Conservation (phyloP, 805 yeast species). For the Metschnikowia drakensbergensis region DNA sequence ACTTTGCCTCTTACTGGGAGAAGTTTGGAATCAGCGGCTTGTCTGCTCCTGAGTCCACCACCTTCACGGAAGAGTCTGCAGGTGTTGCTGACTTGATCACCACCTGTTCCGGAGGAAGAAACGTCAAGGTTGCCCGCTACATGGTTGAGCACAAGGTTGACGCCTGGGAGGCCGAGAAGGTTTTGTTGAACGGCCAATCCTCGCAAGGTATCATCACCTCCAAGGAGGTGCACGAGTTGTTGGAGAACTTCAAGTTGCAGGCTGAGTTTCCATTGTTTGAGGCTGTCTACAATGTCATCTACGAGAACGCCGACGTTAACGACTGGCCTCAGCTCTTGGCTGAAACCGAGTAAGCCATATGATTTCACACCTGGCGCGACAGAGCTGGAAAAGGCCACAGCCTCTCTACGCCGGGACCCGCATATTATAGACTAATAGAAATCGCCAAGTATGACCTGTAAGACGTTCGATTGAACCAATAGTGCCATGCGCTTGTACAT, state of each 20-base stretch:
- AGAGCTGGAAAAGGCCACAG: conserved; percentile 5
- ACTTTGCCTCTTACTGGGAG: conserved; percentile 31
- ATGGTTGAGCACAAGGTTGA: conserved; percentile 42
- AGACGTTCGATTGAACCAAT: too few species aligned
- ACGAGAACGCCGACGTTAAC: conserved; percentile 38
- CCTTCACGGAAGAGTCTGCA: conserved; percentile 44
- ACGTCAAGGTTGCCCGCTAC: conserved; percentile 44
- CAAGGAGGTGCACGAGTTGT: conserved; percentile 46
- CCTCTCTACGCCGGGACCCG: conserved; percentile 4
- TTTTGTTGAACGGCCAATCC: conserved; percentile 43
- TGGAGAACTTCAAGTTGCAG: conserved; percentile 30
- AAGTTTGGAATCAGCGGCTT: conserved; percentile 21
- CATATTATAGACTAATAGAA: conserved; percentile 7
- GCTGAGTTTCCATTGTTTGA: conserved; percentile 44
- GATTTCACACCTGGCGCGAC: conserved; percentile 1
- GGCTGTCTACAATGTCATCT: conserved; percentile 43
- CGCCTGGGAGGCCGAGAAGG: conserved; percentile 43
- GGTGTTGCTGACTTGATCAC: conserved; percentile 49
- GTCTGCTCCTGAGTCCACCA: conserved; percentile 36
- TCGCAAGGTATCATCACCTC: conserved; percentile 46
- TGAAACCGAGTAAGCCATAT: conserved; percentile 8
- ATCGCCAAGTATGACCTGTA: neutral
- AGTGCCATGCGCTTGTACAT: too few species aligned
- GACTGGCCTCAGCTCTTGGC: conserved; percentile 41
- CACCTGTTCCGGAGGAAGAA: conserved; percentile 47